phyloP scores from a whole-genome alignment of 1,139 yeast genomes.

The Kazachstania sp. region DNA sequence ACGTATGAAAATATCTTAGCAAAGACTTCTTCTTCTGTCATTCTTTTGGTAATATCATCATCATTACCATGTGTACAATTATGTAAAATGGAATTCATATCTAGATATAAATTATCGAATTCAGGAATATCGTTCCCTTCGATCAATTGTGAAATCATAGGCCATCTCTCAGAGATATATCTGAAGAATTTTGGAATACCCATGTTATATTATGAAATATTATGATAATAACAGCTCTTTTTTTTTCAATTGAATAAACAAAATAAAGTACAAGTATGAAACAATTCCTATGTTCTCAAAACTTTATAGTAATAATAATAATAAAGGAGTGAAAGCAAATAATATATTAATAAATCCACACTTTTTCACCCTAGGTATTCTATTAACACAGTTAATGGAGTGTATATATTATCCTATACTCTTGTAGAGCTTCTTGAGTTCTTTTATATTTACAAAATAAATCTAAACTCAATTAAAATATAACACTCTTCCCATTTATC shows the following conservation, averaged over 20 bases:
- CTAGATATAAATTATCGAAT: slow-evolving; percentile 88
- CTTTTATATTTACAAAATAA: no score
- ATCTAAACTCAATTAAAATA: no score
- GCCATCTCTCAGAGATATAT: slow-evolving; percentile 99
- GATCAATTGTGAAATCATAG: slow-evolving; percentile 79
- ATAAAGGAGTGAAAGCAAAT: not conserved
- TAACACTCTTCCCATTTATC: no score
- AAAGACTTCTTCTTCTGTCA: slow-evolving; percentile 88
- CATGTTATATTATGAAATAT: slow-evolving; percentile 24
- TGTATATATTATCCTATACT: not conserved
- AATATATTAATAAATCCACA: not conserved
- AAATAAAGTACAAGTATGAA: not conserved
- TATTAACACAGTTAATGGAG: not conserved
- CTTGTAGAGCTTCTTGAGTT: not conserved
- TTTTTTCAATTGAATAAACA: not conserved
- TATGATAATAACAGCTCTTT: not conserved
- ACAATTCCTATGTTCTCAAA: not conserved
- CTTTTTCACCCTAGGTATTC: not conserved
- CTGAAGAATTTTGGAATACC: slow-evolving; percentile 97
- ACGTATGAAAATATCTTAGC: slow-evolving; percentile 90
- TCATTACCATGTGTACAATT: slow-evolving; percentile 80
- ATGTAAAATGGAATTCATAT: slow-evolving; percentile 96
- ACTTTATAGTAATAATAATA: not conserved
- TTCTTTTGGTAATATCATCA: slow-evolving; percentile 47
- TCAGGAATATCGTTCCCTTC: slow-evolving; percentile 85